A percentile compares a stretch with the other conserved stretches of the same genome.
phyloP scores from a whole-genome alignment of 164 flowering plant genomes.

The Taxillus chinensis region DNA sequence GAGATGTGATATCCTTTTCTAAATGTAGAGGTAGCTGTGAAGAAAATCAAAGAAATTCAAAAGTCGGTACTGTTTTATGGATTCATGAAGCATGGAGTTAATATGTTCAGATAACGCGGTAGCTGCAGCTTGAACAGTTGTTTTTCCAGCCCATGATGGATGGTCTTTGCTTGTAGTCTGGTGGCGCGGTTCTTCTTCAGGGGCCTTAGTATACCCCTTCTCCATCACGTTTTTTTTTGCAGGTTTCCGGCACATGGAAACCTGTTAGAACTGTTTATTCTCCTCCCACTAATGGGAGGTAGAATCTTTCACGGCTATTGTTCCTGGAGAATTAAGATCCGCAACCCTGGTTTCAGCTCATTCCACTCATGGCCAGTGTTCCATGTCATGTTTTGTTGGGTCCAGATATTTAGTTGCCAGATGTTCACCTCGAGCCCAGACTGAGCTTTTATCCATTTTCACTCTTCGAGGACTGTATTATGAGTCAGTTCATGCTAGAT shows the following conservation, averaged over 20 bases:
- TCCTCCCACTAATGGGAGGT: slow-evolving; percentile 14
- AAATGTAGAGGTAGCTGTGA: not conserved
- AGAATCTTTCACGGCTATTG: slow-evolving; percentile 25
- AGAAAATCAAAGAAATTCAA: not conserved
- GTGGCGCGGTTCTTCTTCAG: slow-evolving; percentile 36
- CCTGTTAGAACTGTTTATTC: slow-evolving; percentile 20
- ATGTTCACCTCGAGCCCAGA: slow-evolving; percentile 9
- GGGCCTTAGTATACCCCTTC: slow-evolving; percentile 17
- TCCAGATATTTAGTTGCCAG: slow-evolving; percentile 7
- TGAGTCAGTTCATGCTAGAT: slow-evolving; percentile 3
- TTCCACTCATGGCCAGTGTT: not conserved
- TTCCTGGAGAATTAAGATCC: slow-evolving; percentile 22
- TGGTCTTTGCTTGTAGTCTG: slow-evolving; percentile 9
- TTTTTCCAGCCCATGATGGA: slow-evolving; percentile 17
- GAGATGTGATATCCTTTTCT: slow-evolving; percentile 59
- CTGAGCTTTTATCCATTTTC: slow-evolving; percentile 12
- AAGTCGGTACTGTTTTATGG: not conserved
- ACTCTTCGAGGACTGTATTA: slow-evolving; percentile 12
- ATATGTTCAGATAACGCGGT: not conserved
- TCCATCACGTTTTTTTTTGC: slow-evolving; percentile 29
- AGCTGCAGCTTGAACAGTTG: not conserved
- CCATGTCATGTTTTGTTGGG: not conserved
- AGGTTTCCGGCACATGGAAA: slow-evolving; percentile 18
- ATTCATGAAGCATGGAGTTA: not conserved
- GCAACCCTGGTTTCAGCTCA: slow-evolving; percentile 13